Evolutionary conservation across 2,329 filamentous ascomycete species (phyloP).

Genomic region (Calonectria multiphialidica): DNA sequence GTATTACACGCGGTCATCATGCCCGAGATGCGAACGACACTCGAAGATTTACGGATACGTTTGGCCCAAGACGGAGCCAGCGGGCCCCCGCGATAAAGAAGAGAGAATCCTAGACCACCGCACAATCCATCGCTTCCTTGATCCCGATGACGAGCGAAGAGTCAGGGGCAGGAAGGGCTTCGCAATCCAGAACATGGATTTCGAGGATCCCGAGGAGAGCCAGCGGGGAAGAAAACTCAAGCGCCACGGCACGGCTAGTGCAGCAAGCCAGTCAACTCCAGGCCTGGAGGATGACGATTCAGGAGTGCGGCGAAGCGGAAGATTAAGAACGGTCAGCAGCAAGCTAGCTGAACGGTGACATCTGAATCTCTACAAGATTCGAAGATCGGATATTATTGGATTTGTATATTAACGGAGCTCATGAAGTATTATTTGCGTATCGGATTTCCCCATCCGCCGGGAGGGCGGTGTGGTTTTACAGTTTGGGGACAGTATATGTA

Average conservation of each 20-base stretch:
- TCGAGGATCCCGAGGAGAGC: conserved; percentile 40
- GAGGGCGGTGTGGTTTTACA: neutral
- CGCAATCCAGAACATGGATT: conserved; percentile 42
- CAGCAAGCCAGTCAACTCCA: conserved; percentile 20
- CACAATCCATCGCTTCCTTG: conserved; percentile 87
- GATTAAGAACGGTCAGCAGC: conserved; percentile 50
- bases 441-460: conserved; percentile 1
- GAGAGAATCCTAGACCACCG: conserved; percentile 85
- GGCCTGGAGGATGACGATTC: conserved; percentile 35
- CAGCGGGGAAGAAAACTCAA: conserved; percentile 43
- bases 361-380: neutral
- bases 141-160: conserved; percentile 74
- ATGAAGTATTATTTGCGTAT: conserved; percentile 6
- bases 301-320: conserved; percentile 49
- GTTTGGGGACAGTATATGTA: neutral
- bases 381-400: neutral
- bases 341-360: conserved; percentile 41
- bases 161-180: conserved; percentile 58
- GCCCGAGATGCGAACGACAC: conserved; percentile 93
- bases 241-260: conserved; percentile 24
- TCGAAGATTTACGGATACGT: conserved; percentile 94
- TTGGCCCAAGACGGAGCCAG: conserved; percentile 95
- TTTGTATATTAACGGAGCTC: conserved; percentile 14
- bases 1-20: conserved; percentile 87
- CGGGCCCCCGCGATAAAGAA: conserved; percentile 79